A percentile compares a stretch with the other conserved stretches of the same genome.
These are phyloP conservation scores for Podosphaera leucotricha DNA, from an alignment of 2,329 filamentous ascomycete species.

Conservation along the genomic window DNA sequence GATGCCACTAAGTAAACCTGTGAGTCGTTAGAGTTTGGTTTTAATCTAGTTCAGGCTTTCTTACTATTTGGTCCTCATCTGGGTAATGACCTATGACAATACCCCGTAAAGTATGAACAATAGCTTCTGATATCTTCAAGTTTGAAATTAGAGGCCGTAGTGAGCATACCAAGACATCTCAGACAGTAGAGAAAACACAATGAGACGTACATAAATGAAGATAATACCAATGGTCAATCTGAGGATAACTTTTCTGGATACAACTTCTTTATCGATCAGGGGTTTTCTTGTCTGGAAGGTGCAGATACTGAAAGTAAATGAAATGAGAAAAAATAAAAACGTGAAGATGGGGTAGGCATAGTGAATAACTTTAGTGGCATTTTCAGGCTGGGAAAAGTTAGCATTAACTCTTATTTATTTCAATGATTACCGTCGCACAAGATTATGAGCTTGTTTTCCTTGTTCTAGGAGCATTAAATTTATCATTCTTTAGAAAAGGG, in stretches of 20 bases:
- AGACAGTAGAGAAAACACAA: background rate
- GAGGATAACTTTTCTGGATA: constrained; percentile 21
- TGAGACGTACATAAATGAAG: constrained; percentile 19
- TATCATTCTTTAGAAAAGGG: background rate
- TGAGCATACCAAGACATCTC: background rate
- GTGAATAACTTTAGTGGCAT: constrained; percentile 19
- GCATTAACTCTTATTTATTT: background rate
- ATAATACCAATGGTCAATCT: constrained; percentile 17
- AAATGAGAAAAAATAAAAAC: constrained; percentile 31
- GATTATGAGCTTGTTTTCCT: background rate
- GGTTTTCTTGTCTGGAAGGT: constrained; percentile 25
- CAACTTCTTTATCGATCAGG: constrained; percentile 17
- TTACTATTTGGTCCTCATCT: background rate
- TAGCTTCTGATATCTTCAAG: background rate
- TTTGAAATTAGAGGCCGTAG: background rate
- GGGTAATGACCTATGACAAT: background rate
- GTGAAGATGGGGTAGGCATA: constrained; percentile 33
- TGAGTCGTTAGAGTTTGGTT: background rate
- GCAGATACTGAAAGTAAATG: constrained; percentile 27
- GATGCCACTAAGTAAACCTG: constrained; percentile 35
- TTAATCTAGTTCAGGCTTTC: constrained; percentile 1
- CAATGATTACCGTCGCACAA: background rate
- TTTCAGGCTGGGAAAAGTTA: constrained; percentile 4
- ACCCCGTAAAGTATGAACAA: background rate
- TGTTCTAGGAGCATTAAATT: background rate